phyloP scores from a whole-genome alignment of 352 stramenopile species.

The Globisporangium acanthophoron region DNA sequence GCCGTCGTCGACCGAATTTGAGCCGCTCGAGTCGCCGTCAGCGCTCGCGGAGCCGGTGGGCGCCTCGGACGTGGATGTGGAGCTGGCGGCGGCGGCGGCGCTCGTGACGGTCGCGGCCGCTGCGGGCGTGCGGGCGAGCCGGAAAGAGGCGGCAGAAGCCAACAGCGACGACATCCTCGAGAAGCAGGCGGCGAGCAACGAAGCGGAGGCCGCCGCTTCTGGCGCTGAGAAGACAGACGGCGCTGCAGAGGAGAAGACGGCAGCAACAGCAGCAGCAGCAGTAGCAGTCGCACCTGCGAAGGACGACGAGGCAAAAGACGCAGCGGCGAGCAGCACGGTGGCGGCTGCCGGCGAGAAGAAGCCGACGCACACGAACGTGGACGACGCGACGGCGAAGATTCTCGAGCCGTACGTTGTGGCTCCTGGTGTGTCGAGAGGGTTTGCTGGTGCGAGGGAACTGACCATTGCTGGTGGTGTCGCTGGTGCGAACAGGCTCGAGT shows the following conservation, averaged over 20 bases:
- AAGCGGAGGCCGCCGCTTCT: background rate
- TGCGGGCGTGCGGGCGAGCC: background rate
- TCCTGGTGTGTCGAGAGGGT: background rate
- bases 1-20: constrained; percentile 8
- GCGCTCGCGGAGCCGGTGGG: background rate
- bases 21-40: constrained; percentile 8
- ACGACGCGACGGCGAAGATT: constrained; percentile 54
- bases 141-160: background rate
- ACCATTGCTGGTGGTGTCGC: background rate
- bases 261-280: background rate
- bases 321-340: too few relatives aligned
- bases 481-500: constrained; percentile 28
- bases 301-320: background rate
- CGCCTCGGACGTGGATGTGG: background rate
- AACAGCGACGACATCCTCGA: constrained; percentile 15
- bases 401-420: constrained; percentile 35
- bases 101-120: background rate
- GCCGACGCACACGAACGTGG: constrained; percentile 50
- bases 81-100: background rate
- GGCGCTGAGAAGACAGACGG: background rate
- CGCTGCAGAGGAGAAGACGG: background rate
- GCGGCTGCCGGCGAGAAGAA: background rate
- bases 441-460: background rate
- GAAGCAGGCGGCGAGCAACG: constrained; percentile 3
- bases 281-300: constrained; percentile 1